Conservation (phyloP, 257 asterid species). For the Leonotis leonurus region DNA sequence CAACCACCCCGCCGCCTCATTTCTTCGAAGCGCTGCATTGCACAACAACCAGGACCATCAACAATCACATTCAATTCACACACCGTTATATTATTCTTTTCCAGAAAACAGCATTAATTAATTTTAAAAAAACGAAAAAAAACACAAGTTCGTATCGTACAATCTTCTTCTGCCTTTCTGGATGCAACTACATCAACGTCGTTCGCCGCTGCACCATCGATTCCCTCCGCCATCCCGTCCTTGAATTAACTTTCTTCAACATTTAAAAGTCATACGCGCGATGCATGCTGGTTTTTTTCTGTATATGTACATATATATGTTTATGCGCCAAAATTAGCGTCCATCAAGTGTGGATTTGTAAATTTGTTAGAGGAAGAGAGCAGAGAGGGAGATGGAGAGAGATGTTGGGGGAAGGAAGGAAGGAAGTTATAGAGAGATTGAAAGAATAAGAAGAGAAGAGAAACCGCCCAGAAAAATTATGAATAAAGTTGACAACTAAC, state of each 20-base stretch:
- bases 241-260: background rate
- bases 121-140: too few species aligned
- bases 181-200: constrained; percentile 75
- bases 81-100: too few species aligned
- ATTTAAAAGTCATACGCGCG: constrained; percentile 21
- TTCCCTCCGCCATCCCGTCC: constrained; percentile 55
- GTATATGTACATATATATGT: background rate
- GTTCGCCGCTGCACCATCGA: constrained; percentile 46
- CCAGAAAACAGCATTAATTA: too few species aligned
- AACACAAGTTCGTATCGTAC: too few species aligned
- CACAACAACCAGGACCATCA: constrained; percentile 7
- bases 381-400: constrained; percentile 19
- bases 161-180: constrained; percentile 69
- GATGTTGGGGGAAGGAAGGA: background rate
- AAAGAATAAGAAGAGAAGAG: constrained; percentile 22
- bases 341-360: background rate
- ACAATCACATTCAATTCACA: too few species aligned
- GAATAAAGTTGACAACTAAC: background rate
- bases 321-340: background rate
- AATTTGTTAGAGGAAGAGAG: constrained; percentile 5
- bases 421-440: constrained; percentile 34
- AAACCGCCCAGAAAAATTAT: constrained; percentile 6
- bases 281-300: constrained; percentile 25
- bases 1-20: constrained; percentile 76
- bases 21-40: constrained; percentile 76